Evolutionary conservation across 2,329 filamentous ascomycete genomes (phyloP), one percentile per base, ranked within the genome.

Genomic region (Aspergillus latus): DNA sequence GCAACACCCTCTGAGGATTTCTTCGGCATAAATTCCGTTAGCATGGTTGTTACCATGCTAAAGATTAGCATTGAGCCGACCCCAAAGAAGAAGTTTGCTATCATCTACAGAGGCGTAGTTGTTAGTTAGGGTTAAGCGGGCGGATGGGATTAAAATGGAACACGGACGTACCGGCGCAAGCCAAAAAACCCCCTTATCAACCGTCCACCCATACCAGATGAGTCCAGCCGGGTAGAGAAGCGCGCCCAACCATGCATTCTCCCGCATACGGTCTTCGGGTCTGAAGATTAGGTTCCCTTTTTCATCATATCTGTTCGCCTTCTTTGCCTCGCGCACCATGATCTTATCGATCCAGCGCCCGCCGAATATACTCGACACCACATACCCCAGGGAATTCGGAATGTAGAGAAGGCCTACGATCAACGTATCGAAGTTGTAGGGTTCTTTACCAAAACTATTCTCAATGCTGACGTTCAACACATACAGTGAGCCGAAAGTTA

Each of bases 1-100:
- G 90, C 90, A 2, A 93, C 88, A 1, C 89, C 89, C 9, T 83
- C 83, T 3, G 85, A 88, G 49, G 86, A 87, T 60, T 82, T 80
- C 42, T 84, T 81, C 11, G 88, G 88, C 80, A 93, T 87, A 67
- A 93, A 92, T 68, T 94, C 90, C 0, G 90, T 93, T 62, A 94
- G 77, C 88, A 94, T 92, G 0, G 90, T 94, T 0, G 89, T 92
- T 0, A 84, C 80, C 63, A 85, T 82, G 48, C 84, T 82, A 73
- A 90, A 92, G 32, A 92, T 86, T 3, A 94, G 79, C 90, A 95
- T 94, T 32, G 83, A 87, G 2, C 88, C 87, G 3, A 89, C 64
- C 11, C 90, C 90, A 65, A 93, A 94, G 68, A 87, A 82, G 71
- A 90, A 88, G 42, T 87, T 85, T 26, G 86, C 85, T 39, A 88